These are phyloP conservation scores for Phaeoacremonium minimum DNA, from an alignment of 2,329 filamentous ascomycete genomes.

Conservation along the genomic window DNA sequence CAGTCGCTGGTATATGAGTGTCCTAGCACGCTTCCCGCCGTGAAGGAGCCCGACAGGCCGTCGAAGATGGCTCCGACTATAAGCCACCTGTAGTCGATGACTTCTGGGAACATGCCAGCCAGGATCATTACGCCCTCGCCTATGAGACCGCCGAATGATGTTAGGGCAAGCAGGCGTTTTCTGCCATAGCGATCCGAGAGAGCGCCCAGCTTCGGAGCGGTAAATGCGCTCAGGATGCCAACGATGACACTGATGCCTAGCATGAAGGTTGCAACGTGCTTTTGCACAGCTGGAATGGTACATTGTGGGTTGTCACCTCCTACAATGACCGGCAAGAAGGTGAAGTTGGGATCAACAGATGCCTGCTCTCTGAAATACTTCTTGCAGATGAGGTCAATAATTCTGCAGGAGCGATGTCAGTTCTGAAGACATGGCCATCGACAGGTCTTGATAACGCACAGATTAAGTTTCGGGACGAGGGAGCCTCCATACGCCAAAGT, in stretches of 20 bases:
- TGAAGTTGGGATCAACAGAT: constrained; percentile 51
- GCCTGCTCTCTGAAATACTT: constrained; percentile 72
- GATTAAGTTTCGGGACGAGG: constrained; percentile 80
- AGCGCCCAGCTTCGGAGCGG: constrained; percentile 76
- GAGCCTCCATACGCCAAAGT: constrained; percentile 83
- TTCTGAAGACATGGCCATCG: not conserved
- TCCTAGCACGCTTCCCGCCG: constrained; percentile 68
- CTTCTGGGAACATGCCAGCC: constrained; percentile 69
- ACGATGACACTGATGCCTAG: constrained; percentile 70
- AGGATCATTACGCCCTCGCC: constrained; percentile 75
- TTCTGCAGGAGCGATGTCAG: constrained; percentile 33
- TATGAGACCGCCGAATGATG: constrained; percentile 69
- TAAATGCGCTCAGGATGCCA: constrained; percentile 74
- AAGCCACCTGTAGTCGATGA: constrained; percentile 72
- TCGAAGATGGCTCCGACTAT: constrained; percentile 74
- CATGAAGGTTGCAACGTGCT: constrained; percentile 71
- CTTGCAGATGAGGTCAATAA: constrained; percentile 77
- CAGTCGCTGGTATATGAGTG: constrained; percentile 91
- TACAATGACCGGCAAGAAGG: constrained; percentile 59
- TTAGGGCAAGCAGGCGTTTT: constrained; percentile 66
- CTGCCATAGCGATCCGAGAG: constrained; percentile 86
- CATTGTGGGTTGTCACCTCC: constrained; percentile 76
- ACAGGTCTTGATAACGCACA: constrained; percentile 38
- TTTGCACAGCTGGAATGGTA: constrained; percentile 72
- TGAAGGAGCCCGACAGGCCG: constrained; percentile 85